Percentiles rank a stretch among this genome's conserved stretches.
Evolutionary conservation across 805 yeast species (phyloP).

Genomic region (Kodamaea lidongshanica): DNA sequence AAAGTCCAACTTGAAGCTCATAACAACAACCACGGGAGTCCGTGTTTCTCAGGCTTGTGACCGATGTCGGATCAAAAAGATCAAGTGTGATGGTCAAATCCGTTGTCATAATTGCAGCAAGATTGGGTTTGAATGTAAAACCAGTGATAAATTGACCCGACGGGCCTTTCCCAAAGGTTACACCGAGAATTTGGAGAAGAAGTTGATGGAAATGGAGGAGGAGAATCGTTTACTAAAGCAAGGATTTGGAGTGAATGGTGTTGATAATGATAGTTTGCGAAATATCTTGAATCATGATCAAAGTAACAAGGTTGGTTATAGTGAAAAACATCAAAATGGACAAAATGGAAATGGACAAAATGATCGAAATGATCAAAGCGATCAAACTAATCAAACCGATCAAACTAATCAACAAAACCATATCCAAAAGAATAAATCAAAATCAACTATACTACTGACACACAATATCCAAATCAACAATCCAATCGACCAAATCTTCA

Average conservation of each 20-base stretch:
- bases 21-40: slow-evolving; percentile 33
- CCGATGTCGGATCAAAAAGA: slow-evolving; percentile 69
- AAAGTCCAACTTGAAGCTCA: slow-evolving; percentile 29
- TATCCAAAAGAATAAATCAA: neutral
- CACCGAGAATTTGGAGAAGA: slow-evolving; percentile 66
- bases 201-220: slow-evolving; percentile 54
- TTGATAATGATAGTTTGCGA: neutral
- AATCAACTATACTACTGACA: slow-evolving; percentile 3
- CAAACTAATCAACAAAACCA: slow-evolving; percentile 2
- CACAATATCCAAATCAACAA: slow-evolving; percentile 27
- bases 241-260: slow-evolving; percentile 13
- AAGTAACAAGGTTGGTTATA: no score
- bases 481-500: slow-evolving; percentile 42
- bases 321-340: no score
- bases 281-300: no score
- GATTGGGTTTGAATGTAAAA: slow-evolving; percentile 62
- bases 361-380: no score
- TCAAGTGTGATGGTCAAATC: slow-evolving; percentile 65
- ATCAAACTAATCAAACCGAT: no score
- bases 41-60: slow-evolving; percentile 78
- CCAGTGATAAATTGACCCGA: slow-evolving; percentile 67
- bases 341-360: no score
- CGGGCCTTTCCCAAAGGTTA: slow-evolving; percentile 78
- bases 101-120: slow-evolving; percentile 67
- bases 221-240: slow-evolving; percentile 39